Conservation (phyloP, 2,329 filamentous ascomycete species). For the Aspergillus ochraceus region DNA sequence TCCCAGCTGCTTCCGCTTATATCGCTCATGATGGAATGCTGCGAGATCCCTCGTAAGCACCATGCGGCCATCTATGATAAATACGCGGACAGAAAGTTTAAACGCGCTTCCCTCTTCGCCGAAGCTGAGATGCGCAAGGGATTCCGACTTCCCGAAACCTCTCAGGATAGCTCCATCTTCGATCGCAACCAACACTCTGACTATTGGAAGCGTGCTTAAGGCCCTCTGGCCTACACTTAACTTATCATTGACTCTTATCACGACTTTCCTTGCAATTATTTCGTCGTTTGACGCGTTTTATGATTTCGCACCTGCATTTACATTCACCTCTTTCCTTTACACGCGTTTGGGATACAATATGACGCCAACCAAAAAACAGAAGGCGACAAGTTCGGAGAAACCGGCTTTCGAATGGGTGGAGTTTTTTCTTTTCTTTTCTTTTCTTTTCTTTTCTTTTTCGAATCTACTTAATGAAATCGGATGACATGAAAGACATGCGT, state of each 20-base stretch:
- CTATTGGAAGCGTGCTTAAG: slow-evolving; percentile 21
- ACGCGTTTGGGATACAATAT: slow-evolving; percentile 18
- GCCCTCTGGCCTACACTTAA: neutral
- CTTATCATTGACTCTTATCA: slow-evolving; percentile 1
- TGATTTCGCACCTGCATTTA: slow-evolving; percentile 8
- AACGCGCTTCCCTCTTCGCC: slow-evolving; percentile 78
- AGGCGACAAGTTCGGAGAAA: slow-evolving; percentile 10
- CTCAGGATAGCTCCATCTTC: slow-evolving; percentile 16
- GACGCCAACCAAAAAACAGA: slow-evolving; percentile 2
- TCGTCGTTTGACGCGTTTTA: slow-evolving; percentile 1
- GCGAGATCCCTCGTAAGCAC: slow-evolving; percentile 75
- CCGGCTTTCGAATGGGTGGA: slow-evolving; percentile 12
- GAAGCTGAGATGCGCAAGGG: slow-evolving; percentile 68
- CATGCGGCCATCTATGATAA: slow-evolving; percentile 89
- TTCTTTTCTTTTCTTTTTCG: slow-evolving; percentile 13
- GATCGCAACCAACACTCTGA: slow-evolving; percentile 17
- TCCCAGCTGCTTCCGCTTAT: slow-evolving; percentile 77
- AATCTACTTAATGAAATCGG: slow-evolving; percentile 17
- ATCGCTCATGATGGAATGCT: slow-evolving; percentile 80
- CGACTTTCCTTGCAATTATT: slow-evolving; percentile 5
- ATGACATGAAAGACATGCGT: slow-evolving; percentile 15
- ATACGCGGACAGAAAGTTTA: slow-evolving; percentile 84
- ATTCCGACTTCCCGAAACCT: slow-evolving; percentile 51
- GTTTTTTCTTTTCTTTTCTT: slow-evolving; percentile 17
- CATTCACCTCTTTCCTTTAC: slow-evolving; percentile 8